Conservation (phyloP, 208 protist species). For the Lotmaria passim region DNA sequence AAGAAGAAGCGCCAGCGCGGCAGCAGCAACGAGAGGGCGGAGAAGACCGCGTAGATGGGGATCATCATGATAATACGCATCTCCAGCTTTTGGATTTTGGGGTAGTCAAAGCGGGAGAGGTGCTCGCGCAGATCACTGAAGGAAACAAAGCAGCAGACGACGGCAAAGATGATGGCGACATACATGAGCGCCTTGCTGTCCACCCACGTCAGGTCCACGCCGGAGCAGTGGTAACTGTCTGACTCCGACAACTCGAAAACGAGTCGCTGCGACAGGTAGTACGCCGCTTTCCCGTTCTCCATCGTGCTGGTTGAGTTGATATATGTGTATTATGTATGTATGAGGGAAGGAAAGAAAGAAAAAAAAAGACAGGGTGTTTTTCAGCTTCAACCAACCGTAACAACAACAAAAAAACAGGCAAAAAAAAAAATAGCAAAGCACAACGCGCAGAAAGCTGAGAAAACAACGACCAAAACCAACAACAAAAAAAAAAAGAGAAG, state of each 20-base stretch:
- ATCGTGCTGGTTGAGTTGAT: too few relatives aligned
- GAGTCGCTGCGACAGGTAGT: slow-evolving; percentile 21
- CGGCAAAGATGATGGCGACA: slow-evolving; percentile 46
- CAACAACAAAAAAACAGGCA: neutral
- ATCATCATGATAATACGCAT: slow-evolving; percentile 91
- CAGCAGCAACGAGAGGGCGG: slow-evolving; percentile 63
- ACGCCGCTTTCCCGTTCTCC: neutral
- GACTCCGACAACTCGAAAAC: slow-evolving; percentile 12
- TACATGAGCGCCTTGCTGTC: slow-evolving; percentile 54
- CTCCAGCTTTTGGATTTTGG: slow-evolving; percentile 78
- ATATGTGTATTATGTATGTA: neutral
- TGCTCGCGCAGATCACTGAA: slow-evolving; percentile 74
- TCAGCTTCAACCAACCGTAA: too few relatives aligned
- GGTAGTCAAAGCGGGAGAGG: slow-evolving; percentile 76
- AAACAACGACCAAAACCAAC: too few relatives aligned
- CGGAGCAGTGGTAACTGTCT: slow-evolving; percentile 8
- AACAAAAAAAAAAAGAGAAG: neutral
- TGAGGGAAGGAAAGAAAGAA: neutral
- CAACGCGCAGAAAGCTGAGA: neutral
- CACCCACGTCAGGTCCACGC: slow-evolving; percentile 65
- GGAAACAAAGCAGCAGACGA: slow-evolving; percentile 66
- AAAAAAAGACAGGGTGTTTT: too few relatives aligned
- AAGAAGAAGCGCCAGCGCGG: slow-evolving; percentile 74
- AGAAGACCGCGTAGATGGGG: slow-evolving; percentile 85
- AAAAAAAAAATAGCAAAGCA: neutral